Percentiles rank a stretch among this genome's conserved stretches.
Evolutionary conservation across 164 flowering plant species (phyloP).

Genomic region (Annona squamosa): DNA sequence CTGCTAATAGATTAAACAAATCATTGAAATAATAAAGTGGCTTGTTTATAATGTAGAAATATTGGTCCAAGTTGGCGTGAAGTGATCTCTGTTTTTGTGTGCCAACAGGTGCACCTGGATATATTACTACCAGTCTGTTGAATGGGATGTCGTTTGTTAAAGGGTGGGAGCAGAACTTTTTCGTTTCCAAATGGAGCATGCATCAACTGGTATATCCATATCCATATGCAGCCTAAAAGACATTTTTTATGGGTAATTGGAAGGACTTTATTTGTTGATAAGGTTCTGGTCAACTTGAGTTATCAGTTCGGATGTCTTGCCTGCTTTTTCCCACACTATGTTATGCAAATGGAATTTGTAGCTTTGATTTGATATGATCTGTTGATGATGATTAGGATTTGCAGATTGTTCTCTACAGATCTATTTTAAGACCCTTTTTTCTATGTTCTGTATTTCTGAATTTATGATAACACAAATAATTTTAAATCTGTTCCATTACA

Average conservation of each 20-base stretch:
- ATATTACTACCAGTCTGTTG: conserved; percentile 62
- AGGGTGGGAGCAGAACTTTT: conserved; percentile 95
- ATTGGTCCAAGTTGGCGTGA: too few species aligned
- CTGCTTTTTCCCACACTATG: neutral
- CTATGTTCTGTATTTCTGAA: neutral
- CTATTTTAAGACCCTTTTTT: neutral
- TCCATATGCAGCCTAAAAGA: conserved; percentile 1
- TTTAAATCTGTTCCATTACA: neutral
- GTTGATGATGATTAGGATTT: neutral
- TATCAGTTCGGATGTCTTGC: neutral
- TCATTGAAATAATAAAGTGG: too few species aligned
- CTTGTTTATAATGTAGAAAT: too few species aligned
- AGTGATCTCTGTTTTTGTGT: neutral
- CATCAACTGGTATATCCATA: conserved; percentile 75
- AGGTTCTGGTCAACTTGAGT: neutral
- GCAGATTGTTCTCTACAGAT: neutral
- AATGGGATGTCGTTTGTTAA: conserved; percentile 94
- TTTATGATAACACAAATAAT: neutral
- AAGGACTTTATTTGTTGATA: neutral
- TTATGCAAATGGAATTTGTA: neutral
- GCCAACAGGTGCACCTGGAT: conserved; percentile 93
- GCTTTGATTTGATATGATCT: neutral
- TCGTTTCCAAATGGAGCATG: conserved; percentile 98
- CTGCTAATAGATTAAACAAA: too few species aligned
- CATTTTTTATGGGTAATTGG: neutral